Base-by-base conservation (phyloP, 2,329 filamentous ascomycete species). In the Hirsutella minnesotensis region DNA sequence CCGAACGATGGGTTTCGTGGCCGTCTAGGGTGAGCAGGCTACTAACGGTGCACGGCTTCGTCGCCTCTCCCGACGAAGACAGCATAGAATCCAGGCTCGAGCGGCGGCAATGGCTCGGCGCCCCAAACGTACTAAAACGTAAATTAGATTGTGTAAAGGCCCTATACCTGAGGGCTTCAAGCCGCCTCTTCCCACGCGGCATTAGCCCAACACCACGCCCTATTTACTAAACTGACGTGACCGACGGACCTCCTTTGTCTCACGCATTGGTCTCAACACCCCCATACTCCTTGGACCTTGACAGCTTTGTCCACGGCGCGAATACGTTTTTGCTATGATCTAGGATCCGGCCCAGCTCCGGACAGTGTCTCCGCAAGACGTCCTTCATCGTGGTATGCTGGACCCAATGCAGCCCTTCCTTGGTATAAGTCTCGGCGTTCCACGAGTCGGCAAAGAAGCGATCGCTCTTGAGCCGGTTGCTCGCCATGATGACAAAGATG, bases 381-480 rank as follows among this genome's bases (percentile, higher is more conserved):
- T 40, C 39, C 39, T 34, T 40, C 39, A 40, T 40, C 2, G 29
- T 22, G 2, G 29, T 40, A 18, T 34, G 3, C 39, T 40, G 39
- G 3, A 34, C 39, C 39, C 39, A 40, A 16, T 9, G 13, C 12
- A 40, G 39, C 16, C 39, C 39, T 18, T 40, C 39, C 24, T 29
- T 18, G 29, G 13, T 40, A 13, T 40, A 40, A 19, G 39, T 40
- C 30, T 40, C 39, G 13, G n/a, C 30, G 39, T 40, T 40, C 39
- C 39, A 40, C 29, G 12, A 15, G 29, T 34, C 29, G 19, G 39
- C 39, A 29, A 40, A 33, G 39, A 40, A 40, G 18, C 39, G 18
- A n/a, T 40, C 39, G 39, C 39, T 22, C 39, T 40, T 40, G 19
- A 40, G 39, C 12, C 39, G 18, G 30, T 24, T 34, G 39, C 39